Evolutionary conservation across 495 filamentous ascomycete species (phyloP).

Genomic region (Hypoxylon crocopeplum): DNA sequence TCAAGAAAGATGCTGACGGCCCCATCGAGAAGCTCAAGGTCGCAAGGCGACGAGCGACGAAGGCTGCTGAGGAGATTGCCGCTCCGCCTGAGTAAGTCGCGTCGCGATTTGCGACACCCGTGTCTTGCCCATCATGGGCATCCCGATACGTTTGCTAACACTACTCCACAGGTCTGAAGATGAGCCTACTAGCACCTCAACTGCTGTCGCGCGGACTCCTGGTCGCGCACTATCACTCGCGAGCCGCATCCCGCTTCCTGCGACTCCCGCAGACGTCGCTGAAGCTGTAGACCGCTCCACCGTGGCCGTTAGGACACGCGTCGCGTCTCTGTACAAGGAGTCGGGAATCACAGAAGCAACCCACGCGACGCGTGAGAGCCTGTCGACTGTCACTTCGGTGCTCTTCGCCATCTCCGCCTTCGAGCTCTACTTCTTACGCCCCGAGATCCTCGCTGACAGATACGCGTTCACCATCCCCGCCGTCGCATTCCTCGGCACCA

Average conservation of each 20-base stretch:
- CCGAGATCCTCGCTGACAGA: slow-evolving; percentile 68
- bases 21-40: slow-evolving; percentile 46
- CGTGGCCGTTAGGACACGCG: slow-evolving; percentile 62
- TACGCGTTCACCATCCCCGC: slow-evolving; percentile 75
- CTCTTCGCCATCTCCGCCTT: slow-evolving; percentile 67
- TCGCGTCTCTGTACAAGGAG: slow-evolving; percentile 55
- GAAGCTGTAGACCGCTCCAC: slow-evolving; percentile 80
- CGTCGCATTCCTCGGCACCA: slow-evolving; percentile 57
- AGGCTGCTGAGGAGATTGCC: slow-evolving; percentile 55
- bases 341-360: slow-evolving; percentile 61
- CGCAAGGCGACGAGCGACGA: slow-evolving; percentile 53
- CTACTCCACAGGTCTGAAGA: slow-evolving; percentile 34
- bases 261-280: slow-evolving; percentile 85
- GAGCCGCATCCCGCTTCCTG: slow-evolving; percentile 68
- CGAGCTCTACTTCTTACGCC: slow-evolving; percentile 67
- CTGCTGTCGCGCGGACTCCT: slow-evolving; percentile 64
- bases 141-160: slow-evolving; percentile 35
- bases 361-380: slow-evolving; percentile 66
- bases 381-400: slow-evolving; percentile 71
- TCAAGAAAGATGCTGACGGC: slow-evolving; percentile 70
- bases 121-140: too few relatives aligned
- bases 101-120: slow-evolving; percentile 12
- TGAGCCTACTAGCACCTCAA: slow-evolving; percentile 44
- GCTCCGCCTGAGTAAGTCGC: slow-evolving; percentile 48
- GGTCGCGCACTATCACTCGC: slow-evolving; percentile 60